phyloP scores from a whole-genome alignment of 1,139 yeast genomes.

The Kodamaea derodonti region DNA sequence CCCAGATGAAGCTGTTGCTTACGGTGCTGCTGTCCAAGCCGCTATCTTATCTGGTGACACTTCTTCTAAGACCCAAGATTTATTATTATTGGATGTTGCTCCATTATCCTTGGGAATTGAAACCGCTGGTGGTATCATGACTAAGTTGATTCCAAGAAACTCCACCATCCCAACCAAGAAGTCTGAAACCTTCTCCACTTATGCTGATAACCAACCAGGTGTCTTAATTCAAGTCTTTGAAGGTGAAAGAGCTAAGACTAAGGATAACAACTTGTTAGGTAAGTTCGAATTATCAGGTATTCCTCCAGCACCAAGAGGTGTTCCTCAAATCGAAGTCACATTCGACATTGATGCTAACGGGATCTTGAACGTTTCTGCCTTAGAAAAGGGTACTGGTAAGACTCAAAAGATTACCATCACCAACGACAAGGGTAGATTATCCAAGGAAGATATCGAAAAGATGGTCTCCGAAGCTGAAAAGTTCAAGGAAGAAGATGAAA shows the following conservation, averaged over 20 bases:
- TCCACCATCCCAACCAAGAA: slow-evolving; percentile 96
- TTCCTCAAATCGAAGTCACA: slow-evolving; percentile 94
- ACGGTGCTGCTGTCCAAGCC: slow-evolving; percentile 65
- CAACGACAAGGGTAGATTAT: slow-evolving; percentile 51
- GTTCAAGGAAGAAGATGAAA: slow-evolving; percentile 48
- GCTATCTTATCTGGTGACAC: slow-evolving; percentile 91
- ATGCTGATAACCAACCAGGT: slow-evolving; percentile 96
- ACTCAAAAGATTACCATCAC: slow-evolving; percentile 49
- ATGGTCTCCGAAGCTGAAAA: slow-evolving; percentile 51
- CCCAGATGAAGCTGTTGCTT: slow-evolving; percentile 43
- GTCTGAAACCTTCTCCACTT: slow-evolving; percentile 94
- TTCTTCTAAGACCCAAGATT: slow-evolving; percentile 76
- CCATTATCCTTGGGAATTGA: slow-evolving; percentile 96
- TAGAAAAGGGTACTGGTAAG: slow-evolving; percentile 92
- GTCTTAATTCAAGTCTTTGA: slow-evolving; percentile 94
- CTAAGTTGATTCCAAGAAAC: slow-evolving; percentile 94
- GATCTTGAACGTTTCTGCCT: slow-evolving; percentile 88
- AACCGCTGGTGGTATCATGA: slow-evolving; percentile 98
- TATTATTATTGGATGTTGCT: slow-evolving; percentile 83
- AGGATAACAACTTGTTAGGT: slow-evolving; percentile 93
- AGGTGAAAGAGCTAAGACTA: slow-evolving; percentile 96
- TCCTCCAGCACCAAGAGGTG: slow-evolving; percentile 98
- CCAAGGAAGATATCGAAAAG: slow-evolving; percentile 50
- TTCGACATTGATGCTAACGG: slow-evolving; percentile 95
- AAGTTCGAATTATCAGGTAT: slow-evolving; percentile 93